Conservation (phyloP, 2,329 filamentous ascomycete genomes). For the Elsinoe perseae region DNA sequence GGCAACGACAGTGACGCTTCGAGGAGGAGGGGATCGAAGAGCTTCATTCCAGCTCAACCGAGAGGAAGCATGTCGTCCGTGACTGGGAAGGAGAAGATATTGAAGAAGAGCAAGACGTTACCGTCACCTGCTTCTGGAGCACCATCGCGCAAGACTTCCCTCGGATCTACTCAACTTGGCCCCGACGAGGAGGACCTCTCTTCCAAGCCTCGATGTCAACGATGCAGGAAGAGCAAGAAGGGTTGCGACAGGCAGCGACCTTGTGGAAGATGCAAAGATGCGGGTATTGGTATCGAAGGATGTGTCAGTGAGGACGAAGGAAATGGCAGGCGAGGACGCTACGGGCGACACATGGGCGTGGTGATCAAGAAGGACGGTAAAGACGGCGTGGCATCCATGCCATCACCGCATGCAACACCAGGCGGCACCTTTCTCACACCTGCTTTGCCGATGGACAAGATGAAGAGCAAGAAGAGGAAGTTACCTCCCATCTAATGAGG, state of each 20-base stretch:
- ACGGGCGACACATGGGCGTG: conserved; percentile 63
- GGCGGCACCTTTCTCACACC: conserved; percentile 29
- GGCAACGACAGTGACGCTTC: conserved; percentile 26
- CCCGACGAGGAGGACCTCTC: conserved; percentile 83
- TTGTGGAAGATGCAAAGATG: conserved; percentile 91
- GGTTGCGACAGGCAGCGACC: conserved; percentile 94
- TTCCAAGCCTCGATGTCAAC: conserved; percentile 92
- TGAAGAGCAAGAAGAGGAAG: conserved; percentile 60
- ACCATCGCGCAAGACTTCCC: conserved; percentile 64
- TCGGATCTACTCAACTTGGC: conserved; percentile 51
- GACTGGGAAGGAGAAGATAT: conserved; percentile 34
- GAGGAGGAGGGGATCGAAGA: conserved; percentile 31
- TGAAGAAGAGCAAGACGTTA: conserved; percentile 47
- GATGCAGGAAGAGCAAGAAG: conserved; percentile 99
- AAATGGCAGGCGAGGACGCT: conserved; percentile 92
- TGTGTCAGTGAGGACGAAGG: conserved; percentile 97
- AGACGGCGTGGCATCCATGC: conserved; percentile 20
- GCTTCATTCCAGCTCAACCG: conserved; percentile 35
- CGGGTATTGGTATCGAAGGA: conserved; percentile 83
- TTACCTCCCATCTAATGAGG: not conserved
- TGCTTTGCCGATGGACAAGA: conserved; percentile 44
- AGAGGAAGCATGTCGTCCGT: conserved; percentile 28
- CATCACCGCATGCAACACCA: conserved; percentile 27
- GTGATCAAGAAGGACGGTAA: conserved; percentile 50
- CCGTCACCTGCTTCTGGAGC: conserved; percentile 33